A percentile compares a stretch with the other conserved stretches of the same genome.
Evolutionary conservation across 306 rosid species (phyloP).

Genomic region (Glycine tomentella): DNA sequence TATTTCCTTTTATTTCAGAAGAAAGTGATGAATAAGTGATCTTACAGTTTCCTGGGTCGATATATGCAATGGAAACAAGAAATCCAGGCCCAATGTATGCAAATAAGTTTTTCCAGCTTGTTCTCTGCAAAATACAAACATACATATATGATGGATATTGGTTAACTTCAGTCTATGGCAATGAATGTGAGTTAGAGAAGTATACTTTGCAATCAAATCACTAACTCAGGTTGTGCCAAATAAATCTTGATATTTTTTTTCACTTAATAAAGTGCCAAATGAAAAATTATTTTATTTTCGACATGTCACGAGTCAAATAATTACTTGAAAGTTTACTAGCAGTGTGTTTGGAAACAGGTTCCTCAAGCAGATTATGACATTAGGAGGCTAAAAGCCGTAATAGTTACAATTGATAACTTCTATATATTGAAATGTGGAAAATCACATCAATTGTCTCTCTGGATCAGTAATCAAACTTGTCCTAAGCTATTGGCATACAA

Average conservation of each 20-base stretch:
- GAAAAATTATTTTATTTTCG: not conserved
- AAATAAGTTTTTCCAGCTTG: slow-evolving; percentile 87
- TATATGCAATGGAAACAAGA: slow-evolving; percentile 92
- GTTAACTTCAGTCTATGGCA: not conserved
- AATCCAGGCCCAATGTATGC: slow-evolving; percentile 91
- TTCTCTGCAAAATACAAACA: slow-evolving; percentile 60
- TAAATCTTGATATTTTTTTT: not conserved
- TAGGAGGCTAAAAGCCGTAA: not conserved
- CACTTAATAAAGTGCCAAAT: slow-evolving; percentile 1
- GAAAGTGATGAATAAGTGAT: slow-evolving; percentile 30
- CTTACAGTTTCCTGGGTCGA: slow-evolving; percentile 96
- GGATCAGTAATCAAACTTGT: not conserved
- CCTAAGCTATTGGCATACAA: not conserved
- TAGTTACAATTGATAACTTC: not conserved
- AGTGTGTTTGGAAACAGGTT: not conserved
- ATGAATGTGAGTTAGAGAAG: not conserved
- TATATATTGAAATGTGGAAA: not conserved
- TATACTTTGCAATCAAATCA: slow-evolving; percentile 10
- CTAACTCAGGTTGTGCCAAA: not conserved
- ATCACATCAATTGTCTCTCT: not conserved
- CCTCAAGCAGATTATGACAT: not conserved
- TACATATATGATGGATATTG: not conserved
- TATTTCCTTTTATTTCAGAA: slow-evolving; percentile 9
- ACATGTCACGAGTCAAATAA: not conserved
- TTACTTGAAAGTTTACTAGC: not conserved